Percentiles rank a stretch among this genome's conserved stretches.
phyloP scores from a whole-genome alignment of 1,139 yeast species.

The Yamadazyma triangularis region DNA sequence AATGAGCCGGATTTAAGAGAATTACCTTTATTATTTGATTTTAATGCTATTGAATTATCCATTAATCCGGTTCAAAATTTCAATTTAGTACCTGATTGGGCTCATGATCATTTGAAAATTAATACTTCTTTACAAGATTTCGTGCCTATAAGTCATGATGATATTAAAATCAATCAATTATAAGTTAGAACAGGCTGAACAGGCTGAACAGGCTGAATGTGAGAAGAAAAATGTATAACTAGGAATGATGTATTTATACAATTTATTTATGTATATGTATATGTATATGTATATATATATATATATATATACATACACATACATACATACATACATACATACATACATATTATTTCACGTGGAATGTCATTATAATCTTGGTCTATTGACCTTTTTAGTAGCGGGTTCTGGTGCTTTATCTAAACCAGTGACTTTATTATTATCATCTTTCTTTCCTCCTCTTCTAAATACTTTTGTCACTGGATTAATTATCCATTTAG shows the following conservation, averaged over 20 bases:
- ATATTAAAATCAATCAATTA: constrained; percentile 8
- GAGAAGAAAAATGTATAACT: too few species aligned
- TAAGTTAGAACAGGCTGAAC: too few species aligned
- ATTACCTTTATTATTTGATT: constrained; percentile 47
- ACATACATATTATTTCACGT: too few species aligned
- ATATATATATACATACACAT: too few species aligned
- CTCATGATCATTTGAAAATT: constrained; percentile 15
- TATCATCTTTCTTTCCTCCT: too few species aligned
- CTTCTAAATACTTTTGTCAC: constrained; percentile 32
- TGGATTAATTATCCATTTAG: constrained; percentile 56
- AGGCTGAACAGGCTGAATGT: too few species aligned
- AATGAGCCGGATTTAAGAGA: constrained; percentile 39
- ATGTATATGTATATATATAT: too few species aligned
- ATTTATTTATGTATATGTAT: too few species aligned
- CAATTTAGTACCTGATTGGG: constrained; percentile 38
- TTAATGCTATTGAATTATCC: constrained; percentile 45
- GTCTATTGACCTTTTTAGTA: background rate
- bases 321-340: too few species aligned
- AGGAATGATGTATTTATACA: too few species aligned
- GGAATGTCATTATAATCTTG: background rate
- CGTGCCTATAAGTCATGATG: constrained; percentile 11
- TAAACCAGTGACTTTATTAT: too few species aligned
- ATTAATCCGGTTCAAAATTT: constrained; percentile 33
- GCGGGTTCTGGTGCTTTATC: background rate
- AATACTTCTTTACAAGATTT: constrained; percentile 11